A percentile compares a stretch with the other conserved stretches of the same genome.
Evolutionary conservation across 1,139 yeast species (phyloP).

Genomic region (Arxiozyma telluris): DNA sequence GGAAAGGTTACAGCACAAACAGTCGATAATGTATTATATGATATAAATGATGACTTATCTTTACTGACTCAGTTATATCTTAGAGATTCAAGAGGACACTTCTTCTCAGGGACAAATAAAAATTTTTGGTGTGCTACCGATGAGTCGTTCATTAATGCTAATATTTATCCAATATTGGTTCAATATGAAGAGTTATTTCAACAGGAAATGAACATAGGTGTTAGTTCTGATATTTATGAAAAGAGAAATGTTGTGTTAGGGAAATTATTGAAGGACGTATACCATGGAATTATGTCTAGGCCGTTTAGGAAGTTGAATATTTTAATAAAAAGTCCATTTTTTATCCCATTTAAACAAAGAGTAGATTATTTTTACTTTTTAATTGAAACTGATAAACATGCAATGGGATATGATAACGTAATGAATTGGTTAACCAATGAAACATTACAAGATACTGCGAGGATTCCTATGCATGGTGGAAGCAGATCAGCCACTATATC

Average conservation of each 20-base stretch:
- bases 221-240: slow-evolving; percentile 11
- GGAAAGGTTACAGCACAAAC: slow-evolving; percentile 8
- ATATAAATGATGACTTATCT: slow-evolving; percentile 3
- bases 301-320: slow-evolving; percentile 37
- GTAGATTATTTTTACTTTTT: slow-evolving; percentile 65
- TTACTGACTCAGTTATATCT: slow-evolving; percentile 61
- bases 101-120: slow-evolving; percentile 30
- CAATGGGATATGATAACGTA: slow-evolving; percentile 16
- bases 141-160: slow-evolving; percentile 17
- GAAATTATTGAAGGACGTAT: slow-evolving; percentile 2
- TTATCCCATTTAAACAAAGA: slow-evolving; percentile 64
- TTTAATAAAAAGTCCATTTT: slow-evolving; percentile 62
- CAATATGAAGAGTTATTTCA: slow-evolving; percentile 23
- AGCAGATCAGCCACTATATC: slow-evolving; percentile 47
- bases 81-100: slow-evolving; percentile 57
- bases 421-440: slow-evolving; percentile 12
- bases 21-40: slow-evolving; percentile 7
- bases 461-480: slow-evolving; percentile 30
- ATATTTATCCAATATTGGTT: slow-evolving; percentile 19
- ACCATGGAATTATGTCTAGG: slow-evolving; percentile 9
- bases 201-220: slow-evolving; percentile 13
- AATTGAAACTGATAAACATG: slow-evolving; percentile 43
- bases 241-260: slow-evolving; percentile 1
- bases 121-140: slow-evolving; percentile 49
- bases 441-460: slow-evolving; percentile 35